These are phyloP conservation scores for Asparagopsis taxiformis DNA, from an alignment of 31 red algal species.

Conservation along the genomic window DNA sequence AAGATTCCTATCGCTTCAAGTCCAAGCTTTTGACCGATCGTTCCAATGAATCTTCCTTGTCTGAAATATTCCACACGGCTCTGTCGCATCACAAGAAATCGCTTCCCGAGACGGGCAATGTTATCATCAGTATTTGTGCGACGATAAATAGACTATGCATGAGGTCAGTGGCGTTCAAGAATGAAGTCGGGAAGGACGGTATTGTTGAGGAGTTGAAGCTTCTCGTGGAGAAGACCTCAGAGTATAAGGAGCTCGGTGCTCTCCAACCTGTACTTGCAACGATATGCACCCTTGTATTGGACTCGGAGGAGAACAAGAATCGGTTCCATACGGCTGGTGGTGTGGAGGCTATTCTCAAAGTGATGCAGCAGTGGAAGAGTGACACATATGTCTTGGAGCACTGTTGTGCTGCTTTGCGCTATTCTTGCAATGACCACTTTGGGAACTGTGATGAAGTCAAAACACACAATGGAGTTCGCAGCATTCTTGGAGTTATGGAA, in stretches of 20 bases:
- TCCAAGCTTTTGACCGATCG: conserved; percentile 46
- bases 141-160: conserved; percentile 45
- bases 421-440: conserved; percentile 65
- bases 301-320: conserved; percentile 66
- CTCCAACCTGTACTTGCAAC: conserved; percentile 54
- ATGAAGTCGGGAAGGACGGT: conserved; percentile 57
- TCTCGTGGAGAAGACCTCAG: conserved; percentile 44
- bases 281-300: conserved; percentile 65
- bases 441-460: conserved; percentile 73
- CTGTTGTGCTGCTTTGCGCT: conserved; percentile 52
- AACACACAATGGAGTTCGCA: conserved; percentile 56
- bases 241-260: conserved; percentile 34
- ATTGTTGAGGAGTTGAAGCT: conserved; percentile 59
- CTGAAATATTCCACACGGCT: conserved; percentile 50
- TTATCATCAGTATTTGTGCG: conserved; percentile 60
- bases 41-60: conserved; percentile 56
- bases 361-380: conserved; percentile 57
- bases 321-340: conserved; percentile 56
- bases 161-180: conserved; percentile 43
- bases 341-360: conserved; percentile 56
- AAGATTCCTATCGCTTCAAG: conserved; percentile 66
- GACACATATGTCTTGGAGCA: conserved; percentile 55
- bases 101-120: conserved; percentile 45
- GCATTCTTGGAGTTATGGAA: conserved; percentile 55
- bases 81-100: conserved; percentile 62